Evolutionary conservation across 1,284 basidiomycete genomes (phyloP).

Genomic region (Porogramme epimiltina): DNA sequence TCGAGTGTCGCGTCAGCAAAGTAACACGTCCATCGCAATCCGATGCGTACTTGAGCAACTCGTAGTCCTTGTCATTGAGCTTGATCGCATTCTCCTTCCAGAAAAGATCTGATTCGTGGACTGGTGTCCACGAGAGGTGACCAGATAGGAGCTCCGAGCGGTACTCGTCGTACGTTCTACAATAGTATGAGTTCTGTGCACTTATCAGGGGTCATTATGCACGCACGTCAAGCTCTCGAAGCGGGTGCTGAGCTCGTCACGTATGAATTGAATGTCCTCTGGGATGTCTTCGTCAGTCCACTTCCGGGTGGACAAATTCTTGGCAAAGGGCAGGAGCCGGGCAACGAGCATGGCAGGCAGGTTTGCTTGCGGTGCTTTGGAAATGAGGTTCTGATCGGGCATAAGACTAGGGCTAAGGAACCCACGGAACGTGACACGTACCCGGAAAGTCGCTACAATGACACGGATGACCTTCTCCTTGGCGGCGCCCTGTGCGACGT

Average conservation of each 20-base stretch:
- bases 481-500: constrained; percentile 86
- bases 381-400: constrained; percentile 75
- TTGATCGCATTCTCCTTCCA: constrained; percentile 94
- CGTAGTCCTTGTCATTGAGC: constrained; percentile 80
- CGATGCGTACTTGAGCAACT: constrained; percentile 74
- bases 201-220: neutral
- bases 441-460: constrained; percentile 90
- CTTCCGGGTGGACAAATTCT: constrained; percentile 84
- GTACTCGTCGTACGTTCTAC: constrained; percentile 95
- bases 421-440: no score
- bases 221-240: constrained; percentile 89
- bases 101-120: constrained; percentile 95
- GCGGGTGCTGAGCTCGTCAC: constrained; percentile 78
- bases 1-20: neutral
- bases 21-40: no score
- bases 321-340: constrained; percentile 83
- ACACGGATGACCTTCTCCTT: constrained; percentile 99
- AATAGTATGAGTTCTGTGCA: neutral
- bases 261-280: constrained; percentile 88
- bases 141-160: constrained; percentile 89
- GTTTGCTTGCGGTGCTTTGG: constrained; percentile 81
- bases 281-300: constrained; percentile 95
- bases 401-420: neutral
- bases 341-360: constrained; percentile 92
- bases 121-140: constrained; percentile 92